Base-by-base conservation (phyloP, 1,284 basidiomycete species). In the Boletus semigastroideus region DNA sequence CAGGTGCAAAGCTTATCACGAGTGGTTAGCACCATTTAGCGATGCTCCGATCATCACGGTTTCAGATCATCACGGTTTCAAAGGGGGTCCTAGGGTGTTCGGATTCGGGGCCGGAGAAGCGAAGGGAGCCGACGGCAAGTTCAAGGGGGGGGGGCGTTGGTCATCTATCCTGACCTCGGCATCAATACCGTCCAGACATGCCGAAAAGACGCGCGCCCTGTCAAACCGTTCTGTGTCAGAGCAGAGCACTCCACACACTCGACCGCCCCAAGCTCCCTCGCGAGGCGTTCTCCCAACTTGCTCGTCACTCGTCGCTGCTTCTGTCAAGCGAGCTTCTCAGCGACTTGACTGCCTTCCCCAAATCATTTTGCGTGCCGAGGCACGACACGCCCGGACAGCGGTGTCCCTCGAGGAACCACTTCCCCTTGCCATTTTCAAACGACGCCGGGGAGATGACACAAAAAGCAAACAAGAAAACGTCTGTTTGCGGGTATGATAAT, bases 401-500 rank as follows among this genome's bases (percentile, higher is more conserved):
- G 72, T 95, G 94, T 47, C 99, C 96, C 78, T 99, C 96, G 27
- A 96, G 97, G 83, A 98, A 98, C 96, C 96, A 99, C 74, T 99
- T 99, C 77, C 98, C 97, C 82, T 97, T 98, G 66, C 99, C 96
- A 88, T 99, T 99, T 75, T 99, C 96, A 69, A 98, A 99, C 48
- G 94, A 98, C 37, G 97, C 95, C 6, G 96, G 97, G 22, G 93
- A 96, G 31, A 95, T 98, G 61, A 99, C 97, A 68, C 92, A n/a
- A 96, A 80, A 98, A 99, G 78, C 96, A 99, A 63, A 99, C 95
- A 52, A 99, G 83, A 22, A 22, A 22, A 22, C 22, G 22, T 3
- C 22, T 22, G 22, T 22, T 3, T 22, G 22, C 22, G 5, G 22
- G n/a, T 22, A 22, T 22, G 22, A 22, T 22, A 22, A 22, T 5